Percentiles rank a stretch among this genome's conserved stretches.
Conservation (phyloP, 495 filamentous ascomycete species). For the Staphylotrichum longicolle region DNA sequence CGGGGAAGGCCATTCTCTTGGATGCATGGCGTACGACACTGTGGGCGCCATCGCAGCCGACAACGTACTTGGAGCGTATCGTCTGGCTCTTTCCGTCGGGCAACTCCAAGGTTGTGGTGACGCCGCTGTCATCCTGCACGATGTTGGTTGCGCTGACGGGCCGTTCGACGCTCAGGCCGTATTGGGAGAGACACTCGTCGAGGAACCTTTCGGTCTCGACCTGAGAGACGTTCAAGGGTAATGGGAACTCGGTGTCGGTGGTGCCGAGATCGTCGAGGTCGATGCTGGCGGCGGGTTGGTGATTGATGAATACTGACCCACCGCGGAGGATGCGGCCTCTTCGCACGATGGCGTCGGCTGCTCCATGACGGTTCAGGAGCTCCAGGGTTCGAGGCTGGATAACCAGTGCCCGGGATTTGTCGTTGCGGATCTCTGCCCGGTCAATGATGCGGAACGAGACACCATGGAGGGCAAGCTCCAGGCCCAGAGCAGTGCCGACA, state of each 20-base stretch:
- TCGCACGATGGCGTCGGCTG: constrained; percentile 32
- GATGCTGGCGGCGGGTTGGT: constrained; percentile 25
- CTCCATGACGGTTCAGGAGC: constrained; percentile 45
- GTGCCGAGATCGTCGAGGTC: constrained; percentile 31
- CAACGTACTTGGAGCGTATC: constrained; percentile 41
- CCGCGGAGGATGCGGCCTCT: constrained; percentile 33
- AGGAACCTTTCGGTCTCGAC: constrained; percentile 43
- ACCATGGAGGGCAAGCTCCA: constrained; percentile 37
- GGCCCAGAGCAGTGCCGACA: constrained; percentile 33
- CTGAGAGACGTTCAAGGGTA: constrained; percentile 44
- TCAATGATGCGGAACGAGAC: constrained; percentile 46
- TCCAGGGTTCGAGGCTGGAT: constrained; percentile 47
- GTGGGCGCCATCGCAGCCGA: constrained; percentile 50
- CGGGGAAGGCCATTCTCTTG: constrained; percentile 42
- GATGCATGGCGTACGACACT: constrained; percentile 42
- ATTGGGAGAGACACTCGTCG: constrained; percentile 36
- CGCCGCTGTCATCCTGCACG: constrained; percentile 36
- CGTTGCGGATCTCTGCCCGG: constrained; percentile 34
- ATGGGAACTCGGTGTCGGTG: constrained; percentile 37
- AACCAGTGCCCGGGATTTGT: constrained; percentile 45
- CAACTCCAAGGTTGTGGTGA: constrained; percentile 30
- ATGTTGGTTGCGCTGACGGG: constrained; percentile 36
- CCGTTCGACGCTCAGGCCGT: constrained; percentile 39
- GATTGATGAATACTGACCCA: constrained; percentile 35
- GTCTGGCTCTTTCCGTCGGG: constrained; percentile 26